Evolutionary conservation across 73 alveolate species (phyloP).

Genomic region (Paramecium caudatum): DNA sequence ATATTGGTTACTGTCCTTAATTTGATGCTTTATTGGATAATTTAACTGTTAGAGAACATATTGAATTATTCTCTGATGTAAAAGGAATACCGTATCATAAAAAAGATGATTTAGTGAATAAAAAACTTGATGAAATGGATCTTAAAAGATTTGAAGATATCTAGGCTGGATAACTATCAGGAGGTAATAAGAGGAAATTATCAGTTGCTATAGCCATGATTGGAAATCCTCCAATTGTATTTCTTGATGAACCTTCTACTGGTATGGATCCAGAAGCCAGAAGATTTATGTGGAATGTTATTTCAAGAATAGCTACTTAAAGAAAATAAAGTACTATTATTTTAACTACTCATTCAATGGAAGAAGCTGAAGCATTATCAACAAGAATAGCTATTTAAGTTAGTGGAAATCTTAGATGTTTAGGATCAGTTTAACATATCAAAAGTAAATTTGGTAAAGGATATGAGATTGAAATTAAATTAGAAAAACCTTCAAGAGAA

Average conservation of each 20-base stretch:
- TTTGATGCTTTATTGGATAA: constrained; percentile 96
- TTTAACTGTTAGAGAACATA: constrained; percentile 96
- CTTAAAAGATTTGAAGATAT: constrained; percentile 86
- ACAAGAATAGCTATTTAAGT: constrained; percentile 97
- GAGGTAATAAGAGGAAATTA: constrained; percentile 98
- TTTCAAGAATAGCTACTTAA: constrained; percentile 93
- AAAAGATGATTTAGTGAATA: constrained; percentile 83
- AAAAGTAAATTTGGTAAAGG: constrained; percentile 96
- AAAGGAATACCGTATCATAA: constrained; percentile 91
- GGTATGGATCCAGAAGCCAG: constrained; percentile 99
- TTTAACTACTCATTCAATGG: constrained; percentile 97
- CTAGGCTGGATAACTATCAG: constrained; percentile 93
- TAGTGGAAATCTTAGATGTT: constrained; percentile 94
- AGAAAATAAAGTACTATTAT: constrained; percentile 94
- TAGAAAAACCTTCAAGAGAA: constrained; percentile 79
- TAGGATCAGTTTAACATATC: constrained; percentile 93
- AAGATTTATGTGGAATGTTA: constrained; percentile 98
- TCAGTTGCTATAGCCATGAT: constrained; percentile 99
- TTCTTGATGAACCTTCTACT: constrained; percentile 99
- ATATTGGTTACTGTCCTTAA: constrained; percentile 99
- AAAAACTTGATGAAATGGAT: constrained; percentile 92
- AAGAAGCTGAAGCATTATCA: constrained; percentile 96
- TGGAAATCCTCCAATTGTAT: constrained; percentile 99
- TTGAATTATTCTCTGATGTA: constrained; percentile 94
- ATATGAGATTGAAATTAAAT: constrained; percentile 91